Percentiles rank a stretch among this genome's conserved stretches.
Evolutionary conservation across 1,139 yeast species (phyloP).

Genomic region (Candida mesenterica): DNA sequence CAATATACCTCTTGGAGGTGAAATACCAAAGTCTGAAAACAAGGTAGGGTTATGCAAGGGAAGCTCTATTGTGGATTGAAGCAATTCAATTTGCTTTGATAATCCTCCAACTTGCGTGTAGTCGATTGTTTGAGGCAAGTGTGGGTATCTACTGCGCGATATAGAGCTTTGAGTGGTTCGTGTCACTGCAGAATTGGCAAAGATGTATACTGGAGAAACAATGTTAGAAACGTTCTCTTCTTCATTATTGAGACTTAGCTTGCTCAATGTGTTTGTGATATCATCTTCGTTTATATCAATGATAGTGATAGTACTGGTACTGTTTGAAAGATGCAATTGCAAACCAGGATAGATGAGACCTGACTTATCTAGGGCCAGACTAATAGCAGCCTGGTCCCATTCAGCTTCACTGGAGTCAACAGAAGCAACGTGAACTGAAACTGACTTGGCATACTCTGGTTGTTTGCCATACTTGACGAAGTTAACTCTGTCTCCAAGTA

Average conservation of each 20-base stretch:
- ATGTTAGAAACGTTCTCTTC: slow-evolving; percentile 24
- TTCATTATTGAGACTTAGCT: slow-evolving; percentile 3
- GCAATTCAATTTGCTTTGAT: slow-evolving; percentile 53
- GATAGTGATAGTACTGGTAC: slow-evolving; percentile 11
- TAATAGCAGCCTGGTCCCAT: slow-evolving; percentile 22
- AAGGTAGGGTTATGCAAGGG: slow-evolving; percentile 78
- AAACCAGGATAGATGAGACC: slow-evolving; percentile 62
- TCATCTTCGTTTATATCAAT: slow-evolving; percentile 23
- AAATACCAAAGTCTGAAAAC: slow-evolving; percentile 80
- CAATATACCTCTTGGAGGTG: slow-evolving; percentile 87
- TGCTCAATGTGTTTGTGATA: slow-evolving; percentile 21
- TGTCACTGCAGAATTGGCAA: slow-evolving; percentile 30
- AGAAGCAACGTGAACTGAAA: slow-evolving; percentile 13
- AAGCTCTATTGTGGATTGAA: slow-evolving; percentile 70
- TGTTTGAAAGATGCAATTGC: slow-evolving; percentile 11
- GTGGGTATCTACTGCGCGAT: slow-evolving; percentile 31
- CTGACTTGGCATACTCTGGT: slow-evolving; percentile 47
- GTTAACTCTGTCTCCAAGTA: slow-evolving; percentile 71
- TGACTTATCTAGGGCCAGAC: slow-evolving; percentile 37
- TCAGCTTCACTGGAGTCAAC: slow-evolving; percentile 11
- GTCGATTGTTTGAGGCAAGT: slow-evolving; percentile 38
- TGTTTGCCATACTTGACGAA: slow-evolving; percentile 45
- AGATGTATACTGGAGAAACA: slow-evolving; percentile 48
- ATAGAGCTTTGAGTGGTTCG: slow-evolving; percentile 13
- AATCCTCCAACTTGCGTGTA: slow-evolving; percentile 78